Evolutionary conservation across 2,329 filamentous ascomycete genomes (phyloP).

Genomic region (Fusarium sambucinum): DNA sequence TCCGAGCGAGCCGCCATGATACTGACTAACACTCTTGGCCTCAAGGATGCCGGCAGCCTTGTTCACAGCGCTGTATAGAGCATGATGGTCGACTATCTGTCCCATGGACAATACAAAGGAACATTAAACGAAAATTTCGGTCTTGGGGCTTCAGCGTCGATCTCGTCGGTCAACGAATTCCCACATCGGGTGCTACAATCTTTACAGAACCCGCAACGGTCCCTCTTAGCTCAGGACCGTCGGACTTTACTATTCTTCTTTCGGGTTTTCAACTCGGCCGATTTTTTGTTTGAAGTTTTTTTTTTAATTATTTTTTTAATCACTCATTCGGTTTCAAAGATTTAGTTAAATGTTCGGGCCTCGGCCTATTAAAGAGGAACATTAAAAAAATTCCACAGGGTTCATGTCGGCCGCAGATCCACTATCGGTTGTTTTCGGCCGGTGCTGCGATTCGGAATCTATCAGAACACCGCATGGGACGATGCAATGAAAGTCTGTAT

Average conservation of each 20-base stretch:
- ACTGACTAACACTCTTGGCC: background rate
- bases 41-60: slow-evolving; percentile 1
- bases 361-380: slow-evolving; percentile 8
- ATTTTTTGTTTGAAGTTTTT: background rate
- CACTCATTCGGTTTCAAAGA: slow-evolving; percentile 22
- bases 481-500: slow-evolving; percentile 30
- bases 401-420: slow-evolving; percentile 23
- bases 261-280: slow-evolving; percentile 19
- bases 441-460: slow-evolving; percentile 32
- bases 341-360: background rate
- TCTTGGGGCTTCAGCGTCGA: slow-evolving; percentile 14
- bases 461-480: slow-evolving; percentile 32
- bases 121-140: slow-evolving; percentile 33
- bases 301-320: slow-evolving; percentile 9
- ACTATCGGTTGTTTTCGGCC: slow-evolving; percentile 45
- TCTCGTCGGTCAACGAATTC: slow-evolving; percentile 22
- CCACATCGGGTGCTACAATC: slow-evolving; percentile 22
- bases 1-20: slow-evolving; percentile 38
- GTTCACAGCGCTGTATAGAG: background rate
- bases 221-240: slow-evolving; percentile 27
- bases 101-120: slow-evolving; percentile 1
- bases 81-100: background rate
- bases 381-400: background rate
- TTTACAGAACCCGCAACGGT: slow-evolving; percentile 32
- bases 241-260: slow-evolving; percentile 21